A percentile compares a stretch with the other conserved stretches of the same genome.
These are phyloP conservation scores for Sarocladiaceae sp. DNA, from an alignment of 2,329 filamentous ascomycete genomes.

Conservation along the genomic window DNA sequence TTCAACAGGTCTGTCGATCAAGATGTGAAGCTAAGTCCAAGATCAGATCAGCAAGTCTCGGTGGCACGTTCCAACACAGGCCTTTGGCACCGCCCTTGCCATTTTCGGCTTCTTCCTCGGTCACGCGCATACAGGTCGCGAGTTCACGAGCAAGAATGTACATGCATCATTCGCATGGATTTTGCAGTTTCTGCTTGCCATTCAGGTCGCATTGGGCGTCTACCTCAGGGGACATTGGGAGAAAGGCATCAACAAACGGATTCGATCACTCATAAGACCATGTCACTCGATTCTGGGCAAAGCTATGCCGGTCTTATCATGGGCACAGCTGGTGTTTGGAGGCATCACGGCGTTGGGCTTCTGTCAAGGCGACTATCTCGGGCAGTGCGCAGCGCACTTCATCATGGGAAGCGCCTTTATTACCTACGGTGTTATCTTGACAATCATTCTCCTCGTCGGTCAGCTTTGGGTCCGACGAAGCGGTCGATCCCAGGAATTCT, in stretches of 20 bases:
- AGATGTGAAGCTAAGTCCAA: too few species aligned
- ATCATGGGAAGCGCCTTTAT: conserved; percentile 98
- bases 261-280: conserved; percentile 67
- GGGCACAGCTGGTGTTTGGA: conserved; percentile 94
- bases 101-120: conserved; percentile 86
- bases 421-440: conserved; percentile 82
- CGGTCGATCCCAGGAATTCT: conserved; percentile 92
- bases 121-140: conserved; percentile 81
- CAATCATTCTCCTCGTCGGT: conserved; percentile 79
- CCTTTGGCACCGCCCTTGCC: conserved; percentile 68
- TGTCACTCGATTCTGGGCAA: conserved; percentile 82
- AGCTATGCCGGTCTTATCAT: conserved; percentile 76
- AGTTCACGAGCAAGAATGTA: conserved; percentile 71
- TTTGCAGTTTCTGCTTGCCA: conserved; percentile 73
- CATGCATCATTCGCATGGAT: conserved; percentile 77
- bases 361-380: conserved; percentile 83
- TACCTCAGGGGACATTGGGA: conserved; percentile 89
- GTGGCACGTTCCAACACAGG: conserved; percentile 91
- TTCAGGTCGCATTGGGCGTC: conserved; percentile 75
- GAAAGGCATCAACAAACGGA: conserved; percentile 73
- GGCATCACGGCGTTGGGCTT: conserved; percentile 89
- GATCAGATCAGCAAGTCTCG: conserved; percentile 76
- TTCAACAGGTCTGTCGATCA: background rate
- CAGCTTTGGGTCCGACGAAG: conserved; percentile 80
- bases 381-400: conserved; percentile 92